Evolutionary conservation across 169 alveolate genomes (phyloP), one percentile per base, ranked within the genome.

Genomic region (Plasmodium gallinaceum): DNA sequence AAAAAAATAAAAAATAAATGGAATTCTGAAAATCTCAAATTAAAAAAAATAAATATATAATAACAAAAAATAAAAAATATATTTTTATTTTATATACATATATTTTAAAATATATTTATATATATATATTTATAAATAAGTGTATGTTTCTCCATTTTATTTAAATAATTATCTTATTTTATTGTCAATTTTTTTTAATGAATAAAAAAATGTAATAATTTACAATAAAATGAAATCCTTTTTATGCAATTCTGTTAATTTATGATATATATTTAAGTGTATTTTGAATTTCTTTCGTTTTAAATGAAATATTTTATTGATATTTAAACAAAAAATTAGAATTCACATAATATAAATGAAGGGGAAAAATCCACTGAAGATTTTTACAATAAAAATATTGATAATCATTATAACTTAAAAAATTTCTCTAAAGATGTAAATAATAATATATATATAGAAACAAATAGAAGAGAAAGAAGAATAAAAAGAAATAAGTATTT

Each of bases 401-500:
- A 61, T 62, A 69, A 24, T 9, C 37, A 68, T 39, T 20, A 32
- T 51, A 32, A 39, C 62, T 16, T 83, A 9, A 83, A 66, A 68
- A 68, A 68, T 24, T 83, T 83, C 58, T 45, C 91, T 14, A 83
- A 83, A 22, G 91, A 83, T 18, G 52, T 83, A 68, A 66, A 83
- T 43, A 51, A 54, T 39, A 83, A 83, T 54, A 60, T 83, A 42
- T 83, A 83, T 61, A 83, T 83, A 45, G 85, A 83, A 68, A 83
- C 91, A 46, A 83, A 83, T 57, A 83, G 91, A 32, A 68, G 91
- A 14, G 91, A 45, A 52, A 66, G 91, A 46, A 18, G 91, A 46
- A 83, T 83, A 83, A 83, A 83, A 51, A 83, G 74, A 48, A 83
- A 83, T 68, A 83, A 68, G 24, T 66, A 83, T 26, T 68, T 83